phyloP scores from a whole-genome alignment of 352 stramenopile genomes.

The Pythium aristosporum region DNA sequence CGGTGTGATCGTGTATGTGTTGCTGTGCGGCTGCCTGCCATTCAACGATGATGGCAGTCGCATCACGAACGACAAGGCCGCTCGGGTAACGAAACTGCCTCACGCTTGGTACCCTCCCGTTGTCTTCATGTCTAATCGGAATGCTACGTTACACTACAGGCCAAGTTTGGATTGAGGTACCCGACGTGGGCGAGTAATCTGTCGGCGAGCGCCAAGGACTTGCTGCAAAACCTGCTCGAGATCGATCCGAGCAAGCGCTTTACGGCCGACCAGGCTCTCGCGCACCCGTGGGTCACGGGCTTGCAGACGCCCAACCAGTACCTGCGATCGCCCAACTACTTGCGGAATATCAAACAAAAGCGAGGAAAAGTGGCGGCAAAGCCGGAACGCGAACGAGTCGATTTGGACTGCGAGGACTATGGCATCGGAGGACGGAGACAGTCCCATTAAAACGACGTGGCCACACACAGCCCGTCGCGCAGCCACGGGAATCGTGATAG shows the following conservation, averaged over 20 bases:
- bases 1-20: slow-evolving; percentile 97
- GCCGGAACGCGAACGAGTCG: slow-evolving; percentile 20
- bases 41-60: slow-evolving; percentile 97
- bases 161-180: slow-evolving; percentile 95
- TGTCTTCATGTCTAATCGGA: not conserved
- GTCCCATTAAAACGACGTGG: slow-evolving; percentile 44
- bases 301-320: slow-evolving; percentile 86
- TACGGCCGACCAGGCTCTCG: slow-evolving; percentile 79
- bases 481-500: not conserved
- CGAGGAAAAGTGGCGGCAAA: slow-evolving; percentile 41
- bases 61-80: slow-evolving; percentile 76
- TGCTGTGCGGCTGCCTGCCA: slow-evolving; percentile 96
- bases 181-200: slow-evolving; percentile 90
- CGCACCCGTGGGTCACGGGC: slow-evolving; percentile 86
- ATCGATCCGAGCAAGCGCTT: slow-evolving; percentile 76
- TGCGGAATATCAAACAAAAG: slow-evolving; percentile 80
- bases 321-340: slow-evolving; percentile 85
- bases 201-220: slow-evolving; percentile 84
- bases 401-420: slow-evolving; percentile 30
- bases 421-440: slow-evolving; percentile 59
- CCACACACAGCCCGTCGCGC: not conserved
- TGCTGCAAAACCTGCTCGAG: slow-evolving; percentile 81
- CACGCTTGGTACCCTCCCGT: slow-evolving; percentile 16
- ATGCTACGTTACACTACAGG: slow-evolving; percentile 27
- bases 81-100: slow-evolving; percentile 38